Evolutionary conservation across 2,329 filamentous ascomycete genomes (phyloP).

Genomic region (Penicillium sp.): DNA sequence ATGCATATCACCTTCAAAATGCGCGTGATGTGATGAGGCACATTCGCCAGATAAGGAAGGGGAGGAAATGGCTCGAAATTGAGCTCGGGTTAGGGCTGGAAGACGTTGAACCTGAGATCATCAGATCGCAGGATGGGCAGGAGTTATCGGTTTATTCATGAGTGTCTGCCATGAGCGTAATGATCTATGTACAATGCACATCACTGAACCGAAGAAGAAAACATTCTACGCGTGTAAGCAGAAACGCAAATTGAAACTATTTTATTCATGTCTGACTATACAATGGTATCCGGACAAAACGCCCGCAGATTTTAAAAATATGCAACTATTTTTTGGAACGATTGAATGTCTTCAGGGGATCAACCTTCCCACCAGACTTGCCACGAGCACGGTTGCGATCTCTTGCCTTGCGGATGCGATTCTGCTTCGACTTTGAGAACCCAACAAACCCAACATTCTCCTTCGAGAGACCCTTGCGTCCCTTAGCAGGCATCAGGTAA

Average conservation of each 20-base stretch:
- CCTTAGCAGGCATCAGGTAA: conserved; percentile 79
- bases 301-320: conserved; percentile 8
- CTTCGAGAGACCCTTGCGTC: conserved; percentile 64
- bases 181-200: background rate
- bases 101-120: conserved; percentile 16
- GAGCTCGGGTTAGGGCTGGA: conserved; percentile 23
- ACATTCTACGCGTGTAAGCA: background rate
- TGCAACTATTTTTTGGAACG: conserved; percentile 40
- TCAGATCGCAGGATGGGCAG: conserved; percentile 17
- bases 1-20: conserved; percentile 15
- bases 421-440: conserved; percentile 51
- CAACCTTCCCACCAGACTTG: conserved; percentile 59
- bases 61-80: conserved; percentile 42
- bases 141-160: conserved; percentile 10
- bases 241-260: conserved; percentile 14
- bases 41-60: conserved; percentile 31
- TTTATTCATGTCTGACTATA: conserved; percentile 11
- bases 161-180: background rate
- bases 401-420: conserved; percentile 51
- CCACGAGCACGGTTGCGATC: conserved; percentile 44
- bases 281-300: conserved; percentile 13
- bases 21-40: conserved; percentile 33
- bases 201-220: background rate
- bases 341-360: conserved; percentile 89
- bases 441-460: conserved; percentile 75